These are phyloP conservation scores for Spirogloea muscicola DNA, from an alignment of 139 green algal species.

Conservation along the genomic window DNA sequence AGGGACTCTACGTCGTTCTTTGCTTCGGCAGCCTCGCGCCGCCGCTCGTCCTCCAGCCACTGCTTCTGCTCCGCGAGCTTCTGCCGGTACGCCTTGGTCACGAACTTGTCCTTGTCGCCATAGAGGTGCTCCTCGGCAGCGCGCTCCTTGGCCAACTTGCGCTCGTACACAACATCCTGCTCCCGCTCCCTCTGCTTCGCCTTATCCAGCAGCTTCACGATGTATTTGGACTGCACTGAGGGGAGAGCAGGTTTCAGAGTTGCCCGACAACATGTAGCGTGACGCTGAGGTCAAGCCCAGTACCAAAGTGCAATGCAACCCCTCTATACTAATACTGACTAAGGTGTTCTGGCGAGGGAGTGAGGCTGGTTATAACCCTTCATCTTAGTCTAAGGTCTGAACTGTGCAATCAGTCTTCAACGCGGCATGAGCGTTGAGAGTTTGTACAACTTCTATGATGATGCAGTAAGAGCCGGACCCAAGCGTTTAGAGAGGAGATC, in stretches of 20 bases:
- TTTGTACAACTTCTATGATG: too few relatives aligned
- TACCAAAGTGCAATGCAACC: not conserved
- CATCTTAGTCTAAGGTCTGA: too few relatives aligned
- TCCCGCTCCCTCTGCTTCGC: conserved; percentile 78
- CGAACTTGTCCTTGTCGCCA: conserved; percentile 82
- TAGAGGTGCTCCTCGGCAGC: conserved; percentile 76
- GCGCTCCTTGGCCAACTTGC: conserved; percentile 69
- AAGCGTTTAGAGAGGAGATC: too few relatives aligned
- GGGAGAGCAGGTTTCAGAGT: not conserved
- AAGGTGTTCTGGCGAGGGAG: too few relatives aligned
- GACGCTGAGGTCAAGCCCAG: not conserved
- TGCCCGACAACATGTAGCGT: not conserved
- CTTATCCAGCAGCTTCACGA: conserved; percentile 71
- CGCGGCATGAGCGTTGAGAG: too few relatives aligned
- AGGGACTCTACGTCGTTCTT: conserved; percentile 19
- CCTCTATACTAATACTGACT: too few relatives aligned
- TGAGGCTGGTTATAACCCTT: too few relatives aligned
- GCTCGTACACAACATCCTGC: conserved; percentile 74
- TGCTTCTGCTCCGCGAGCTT: conserved; percentile 89
- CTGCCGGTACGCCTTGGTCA: conserved; percentile 84
- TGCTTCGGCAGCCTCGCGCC: conserved; percentile 20
- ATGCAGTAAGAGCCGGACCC: too few relatives aligned
- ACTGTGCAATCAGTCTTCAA: too few relatives aligned
- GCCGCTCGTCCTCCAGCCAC: conserved; percentile 54
- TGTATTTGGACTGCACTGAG: conserved; percentile 67